Evolutionary conservation across 768 basidiomycete genomes (phyloP).

Genomic region (Xerocomellus amylosporus): DNA sequence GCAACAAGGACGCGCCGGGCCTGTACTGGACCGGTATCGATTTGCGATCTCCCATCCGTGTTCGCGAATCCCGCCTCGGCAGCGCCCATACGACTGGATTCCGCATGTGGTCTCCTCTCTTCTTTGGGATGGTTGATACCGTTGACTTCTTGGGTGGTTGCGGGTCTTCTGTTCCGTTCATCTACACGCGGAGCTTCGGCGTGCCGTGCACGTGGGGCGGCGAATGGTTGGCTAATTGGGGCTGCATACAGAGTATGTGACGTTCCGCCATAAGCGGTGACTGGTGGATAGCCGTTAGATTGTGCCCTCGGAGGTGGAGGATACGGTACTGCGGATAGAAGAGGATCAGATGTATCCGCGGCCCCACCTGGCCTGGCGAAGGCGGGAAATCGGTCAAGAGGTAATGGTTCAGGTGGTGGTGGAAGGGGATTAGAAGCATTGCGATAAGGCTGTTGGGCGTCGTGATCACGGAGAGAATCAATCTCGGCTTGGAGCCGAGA

Average conservation of each 20-base stretch:
- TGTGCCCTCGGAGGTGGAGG: slow-evolving; percentile 26
- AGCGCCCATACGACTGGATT: slow-evolving; percentile 10
- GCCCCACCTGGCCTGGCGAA: slow-evolving; percentile 36
- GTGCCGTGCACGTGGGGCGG: slow-evolving; percentile 21
- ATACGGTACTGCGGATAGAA: slow-evolving; percentile 23
- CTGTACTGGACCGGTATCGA: slow-evolving; percentile 33
- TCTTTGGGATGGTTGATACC: slow-evolving; percentile 10
- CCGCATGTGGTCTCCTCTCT: slow-evolving; percentile 12
- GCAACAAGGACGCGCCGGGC: slow-evolving; percentile 31
- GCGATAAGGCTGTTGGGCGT: slow-evolving; percentile 29
- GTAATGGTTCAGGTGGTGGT: slow-evolving; percentile 52
- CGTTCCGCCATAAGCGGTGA: slow-evolving; percentile 6
- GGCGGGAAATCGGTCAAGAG: slow-evolving; percentile 42
- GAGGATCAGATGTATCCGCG: slow-evolving; percentile 19
- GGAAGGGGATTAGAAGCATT: slow-evolving; percentile 51
- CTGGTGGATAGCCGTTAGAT: slow-evolving; percentile 14
- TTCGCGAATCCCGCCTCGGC: slow-evolving; percentile 6
- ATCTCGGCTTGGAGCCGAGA: slow-evolving; percentile 37
- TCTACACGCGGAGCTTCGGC: slow-evolving; percentile 23
- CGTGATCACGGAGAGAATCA: slow-evolving; percentile 35
- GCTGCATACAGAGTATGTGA: slow-evolving; percentile 14
- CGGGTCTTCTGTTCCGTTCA: slow-evolving; percentile 18
- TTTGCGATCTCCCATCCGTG: slow-evolving; percentile 25
- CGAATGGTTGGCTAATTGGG: slow-evolving; percentile 15
- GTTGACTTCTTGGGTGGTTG: slow-evolving; percentile 15